These are phyloP conservation scores for Stipa capillata DNA, from an alignment of 176 grass and related monocot species.

Conservation along the genomic window DNA sequence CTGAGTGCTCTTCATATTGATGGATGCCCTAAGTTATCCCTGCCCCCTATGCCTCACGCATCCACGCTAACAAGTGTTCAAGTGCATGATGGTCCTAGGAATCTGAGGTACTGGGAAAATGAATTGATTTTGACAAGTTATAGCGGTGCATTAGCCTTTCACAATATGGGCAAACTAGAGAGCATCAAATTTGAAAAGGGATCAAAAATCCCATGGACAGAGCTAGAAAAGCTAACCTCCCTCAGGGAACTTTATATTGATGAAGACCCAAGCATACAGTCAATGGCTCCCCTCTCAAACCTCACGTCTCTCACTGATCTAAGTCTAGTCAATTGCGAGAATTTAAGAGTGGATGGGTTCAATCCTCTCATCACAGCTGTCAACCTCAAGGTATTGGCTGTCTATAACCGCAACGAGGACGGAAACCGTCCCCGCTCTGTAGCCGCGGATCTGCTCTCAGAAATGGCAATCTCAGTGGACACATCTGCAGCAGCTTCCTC, in stretches of 20 bases:
- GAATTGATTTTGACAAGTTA: too few species aligned
- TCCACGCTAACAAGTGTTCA: not conserved
- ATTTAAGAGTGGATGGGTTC: not conserved
- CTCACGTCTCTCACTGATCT: not conserved
- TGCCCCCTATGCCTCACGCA: not conserved
- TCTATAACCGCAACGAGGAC: too few species aligned
- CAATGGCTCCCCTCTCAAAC: not conserved
- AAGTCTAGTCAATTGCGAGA: not conserved
- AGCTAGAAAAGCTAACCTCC: not conserved
- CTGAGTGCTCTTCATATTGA: fast-evolving
- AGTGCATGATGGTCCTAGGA: too few species aligned
- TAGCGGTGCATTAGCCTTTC: not conserved
- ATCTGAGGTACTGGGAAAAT: too few species aligned
- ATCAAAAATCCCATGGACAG: not conserved
- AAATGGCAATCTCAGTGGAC: not conserved
- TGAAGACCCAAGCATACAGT: not conserved
- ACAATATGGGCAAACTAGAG: not conserved
- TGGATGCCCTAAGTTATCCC: not conserved
- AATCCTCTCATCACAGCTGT: not conserved
- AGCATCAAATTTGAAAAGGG: fast-evolving
- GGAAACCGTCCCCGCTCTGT: too few species aligned
- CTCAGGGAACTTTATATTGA: not conserved
- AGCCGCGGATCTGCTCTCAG: not conserved
- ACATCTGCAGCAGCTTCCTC: not conserved
- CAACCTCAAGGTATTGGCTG: not conserved